Evolutionary conservation across 2,329 filamentous ascomycete species (phyloP).

Genomic region (Dactylellina leptospora): DNA sequence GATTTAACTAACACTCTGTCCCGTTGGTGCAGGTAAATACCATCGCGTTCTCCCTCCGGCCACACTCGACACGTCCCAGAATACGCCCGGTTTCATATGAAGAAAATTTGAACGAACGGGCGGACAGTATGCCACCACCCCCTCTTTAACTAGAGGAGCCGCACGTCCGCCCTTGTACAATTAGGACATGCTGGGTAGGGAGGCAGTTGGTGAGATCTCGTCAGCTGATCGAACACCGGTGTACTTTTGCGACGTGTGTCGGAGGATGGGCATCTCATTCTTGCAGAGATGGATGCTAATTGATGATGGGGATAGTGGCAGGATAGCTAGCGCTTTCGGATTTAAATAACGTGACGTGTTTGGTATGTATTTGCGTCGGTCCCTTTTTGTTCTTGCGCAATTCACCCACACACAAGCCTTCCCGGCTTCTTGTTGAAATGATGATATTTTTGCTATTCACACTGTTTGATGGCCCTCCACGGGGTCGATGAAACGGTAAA

Average conservation of each 20-base stretch:
- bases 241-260: slow-evolving; percentile 51
- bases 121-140: slow-evolving; percentile 62
- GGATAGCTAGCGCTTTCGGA: slow-evolving; percentile 42
- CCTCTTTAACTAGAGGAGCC: slow-evolving; percentile 59
- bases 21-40: slow-evolving; percentile 57
- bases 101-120: slow-evolving; percentile 64
- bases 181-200: slow-evolving; percentile 58
- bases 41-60: no score
- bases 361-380: slow-evolving; percentile 53
- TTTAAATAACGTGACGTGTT: background rate
- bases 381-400: slow-evolving; percentile 27
- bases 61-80: background rate
- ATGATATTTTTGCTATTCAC: slow-evolving; percentile 61
- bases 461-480: slow-evolving; percentile 61
- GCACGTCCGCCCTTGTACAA: slow-evolving; percentile 60
- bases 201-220: slow-evolving; percentile 63
- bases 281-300: slow-evolving; percentile 3
- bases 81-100: slow-evolving; percentile 58
- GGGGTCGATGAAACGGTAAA: slow-evolving; percentile 58
- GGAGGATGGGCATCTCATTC: slow-evolving; percentile 37
- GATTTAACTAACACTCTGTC: slow-evolving; percentile 54
- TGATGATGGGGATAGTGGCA: background rate
- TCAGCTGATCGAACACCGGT: slow-evolving; percentile 60
- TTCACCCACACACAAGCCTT: slow-evolving; percentile 55
- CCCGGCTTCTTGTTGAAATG: slow-evolving; percentile 57